A percentile compares a stretch with the other conserved stretches of the same genome.
Evolutionary conservation across 495 filamentous ascomycete genomes (phyloP).

Genomic region (Apodospora peruviana): DNA sequence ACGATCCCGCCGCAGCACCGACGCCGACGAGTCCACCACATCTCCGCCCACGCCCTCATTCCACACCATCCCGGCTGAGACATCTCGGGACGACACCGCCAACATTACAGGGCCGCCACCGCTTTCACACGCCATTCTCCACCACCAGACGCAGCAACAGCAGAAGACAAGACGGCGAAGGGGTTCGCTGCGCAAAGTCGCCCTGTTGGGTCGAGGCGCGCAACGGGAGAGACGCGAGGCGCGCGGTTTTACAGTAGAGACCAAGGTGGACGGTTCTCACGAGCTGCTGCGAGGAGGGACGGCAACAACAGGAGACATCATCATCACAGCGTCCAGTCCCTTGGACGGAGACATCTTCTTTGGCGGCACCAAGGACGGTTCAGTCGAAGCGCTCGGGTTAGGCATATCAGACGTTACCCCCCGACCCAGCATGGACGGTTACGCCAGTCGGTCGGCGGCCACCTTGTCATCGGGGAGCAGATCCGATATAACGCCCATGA

Average conservation of each 20-base stretch:
- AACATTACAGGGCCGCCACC: constrained; percentile 30
- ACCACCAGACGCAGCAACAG: constrained; percentile 55
- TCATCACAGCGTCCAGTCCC: constrained; percentile 1
- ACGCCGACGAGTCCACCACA: constrained; percentile 14
- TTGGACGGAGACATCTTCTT: neutral
- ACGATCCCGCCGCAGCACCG: constrained; percentile 37
- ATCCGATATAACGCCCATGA: constrained; percentile 23
- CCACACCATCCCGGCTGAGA: constrained; percentile 19
- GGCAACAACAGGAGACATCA: neutral
- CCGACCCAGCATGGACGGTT: constrained; percentile 42
- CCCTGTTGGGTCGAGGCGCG: constrained; percentile 64
- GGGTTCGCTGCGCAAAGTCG: constrained; percentile 75
- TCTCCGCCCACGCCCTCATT: constrained; percentile 22
- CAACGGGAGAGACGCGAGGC: constrained; percentile 50
- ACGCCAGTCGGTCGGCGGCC: constrained; percentile 15
- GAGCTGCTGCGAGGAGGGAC: neutral
- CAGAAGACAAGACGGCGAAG: constrained; percentile 69
- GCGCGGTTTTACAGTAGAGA: constrained; percentile 42
- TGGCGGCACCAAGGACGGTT: neutral
- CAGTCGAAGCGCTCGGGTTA: constrained; percentile 30
- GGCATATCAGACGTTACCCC: constrained; percentile 45
- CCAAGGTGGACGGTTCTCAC: constrained; percentile 3
- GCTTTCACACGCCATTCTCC: constrained; percentile 37
- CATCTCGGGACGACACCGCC: constrained; percentile 10
- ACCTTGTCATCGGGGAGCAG: constrained; percentile 9